Evolutionary conservation across 2,329 filamentous ascomycete species (phyloP).

Genomic region (Mycogone perniciosa): DNA sequence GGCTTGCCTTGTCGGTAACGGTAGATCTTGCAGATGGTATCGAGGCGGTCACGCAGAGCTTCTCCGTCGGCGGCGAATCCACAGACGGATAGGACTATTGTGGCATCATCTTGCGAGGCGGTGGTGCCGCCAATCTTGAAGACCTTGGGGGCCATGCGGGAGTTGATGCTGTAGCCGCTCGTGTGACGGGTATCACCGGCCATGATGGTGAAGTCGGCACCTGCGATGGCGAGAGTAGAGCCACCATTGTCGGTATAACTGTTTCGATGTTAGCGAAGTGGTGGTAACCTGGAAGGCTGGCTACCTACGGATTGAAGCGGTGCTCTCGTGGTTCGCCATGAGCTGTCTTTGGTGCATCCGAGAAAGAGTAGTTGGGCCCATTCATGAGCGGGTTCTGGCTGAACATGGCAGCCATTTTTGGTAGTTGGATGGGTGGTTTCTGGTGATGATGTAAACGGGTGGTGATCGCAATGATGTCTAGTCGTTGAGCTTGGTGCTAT

Average conservation of each 20-base stretch:
- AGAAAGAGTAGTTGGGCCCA: constrained; percentile 63
- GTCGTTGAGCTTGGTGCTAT: constrained; percentile 17
- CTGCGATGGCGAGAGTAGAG: constrained; percentile 90
- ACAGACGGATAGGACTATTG: constrained; percentile 85
- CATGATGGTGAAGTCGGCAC: constrained; percentile 90
- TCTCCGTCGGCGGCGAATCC: constrained; percentile 94
- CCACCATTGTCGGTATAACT: constrained; percentile 98
- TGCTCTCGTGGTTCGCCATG: constrained; percentile 61
- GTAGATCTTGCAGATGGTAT: constrained; percentile 97
- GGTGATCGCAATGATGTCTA: constrained; percentile 11
- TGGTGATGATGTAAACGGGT: constrained; percentile 3
- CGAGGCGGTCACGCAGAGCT: constrained; percentile 87
- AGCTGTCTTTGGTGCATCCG: constrained; percentile 49
- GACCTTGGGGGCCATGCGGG: constrained; percentile 87
- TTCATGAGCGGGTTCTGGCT: constrained; percentile 64
- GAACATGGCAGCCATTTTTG: constrained; percentile 59
- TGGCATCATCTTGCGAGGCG: constrained; percentile 75
- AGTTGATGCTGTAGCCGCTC: constrained; percentile 98
- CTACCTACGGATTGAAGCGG: constrained; percentile 81
- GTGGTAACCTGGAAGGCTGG: background rate
- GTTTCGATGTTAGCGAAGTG: constrained; percentile 5
- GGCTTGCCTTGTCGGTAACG: constrained; percentile 95
- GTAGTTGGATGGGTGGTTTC: constrained; percentile 3
- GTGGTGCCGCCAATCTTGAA: constrained; percentile 95
- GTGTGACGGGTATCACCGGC: constrained; percentile 96